phyloP scores from a whole-genome alignment of 2,329 filamentous ascomycete species.

The Pyrenochaeta sp. region DNA sequence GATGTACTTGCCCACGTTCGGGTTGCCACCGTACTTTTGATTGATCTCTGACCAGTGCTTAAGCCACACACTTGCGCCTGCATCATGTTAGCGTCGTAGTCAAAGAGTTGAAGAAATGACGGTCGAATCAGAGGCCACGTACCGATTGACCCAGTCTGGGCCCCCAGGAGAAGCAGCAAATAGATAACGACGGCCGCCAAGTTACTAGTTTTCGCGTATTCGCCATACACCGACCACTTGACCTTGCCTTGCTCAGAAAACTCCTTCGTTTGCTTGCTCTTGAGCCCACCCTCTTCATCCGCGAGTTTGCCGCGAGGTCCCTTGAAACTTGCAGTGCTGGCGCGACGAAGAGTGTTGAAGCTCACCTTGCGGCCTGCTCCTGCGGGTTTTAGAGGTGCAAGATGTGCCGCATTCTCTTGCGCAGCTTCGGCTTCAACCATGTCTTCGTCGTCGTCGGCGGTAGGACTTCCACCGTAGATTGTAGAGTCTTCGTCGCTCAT shows the following conservation, averaged over 20 bases:
- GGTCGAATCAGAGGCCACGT: slow-evolving; percentile 45
- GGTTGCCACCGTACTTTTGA: slow-evolving; percentile 70
- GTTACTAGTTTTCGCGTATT: slow-evolving; percentile 96
- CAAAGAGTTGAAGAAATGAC: slow-evolving; percentile 25
- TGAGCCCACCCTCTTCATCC: slow-evolving; percentile 81
- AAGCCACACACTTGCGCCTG: slow-evolving; percentile 86
- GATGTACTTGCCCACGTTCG: slow-evolving; percentile 85
- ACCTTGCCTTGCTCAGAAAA: slow-evolving; percentile 94
- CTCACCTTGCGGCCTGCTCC: slow-evolving; percentile 69
- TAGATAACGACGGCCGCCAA: slow-evolving; percentile 84
- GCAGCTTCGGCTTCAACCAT: slow-evolving; percentile 63
- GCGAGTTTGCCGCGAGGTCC: slow-evolving; percentile 82
- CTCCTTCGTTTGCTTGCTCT: slow-evolving; percentile 87
- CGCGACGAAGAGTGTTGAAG: slow-evolving; percentile 81
- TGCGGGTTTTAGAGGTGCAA: slow-evolving; percentile 74
- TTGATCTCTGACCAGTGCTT: slow-evolving; percentile 92
- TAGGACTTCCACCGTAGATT: slow-evolving; percentile 59
- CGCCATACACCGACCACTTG: slow-evolving; percentile 92
- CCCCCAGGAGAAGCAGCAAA: slow-evolving; percentile 74
- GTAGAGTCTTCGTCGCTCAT: slow-evolving; percentile 75
- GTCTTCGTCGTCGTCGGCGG: slow-evolving; percentile 58
- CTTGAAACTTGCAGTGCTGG: slow-evolving; percentile 88
- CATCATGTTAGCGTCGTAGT: slow-evolving; percentile 30
- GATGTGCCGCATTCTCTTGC: slow-evolving; percentile 73
- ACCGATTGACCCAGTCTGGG: slow-evolving; percentile 84